phyloP scores from a whole-genome alignment of 1,139 yeast species.

The Taiozyma sp. region DNA sequence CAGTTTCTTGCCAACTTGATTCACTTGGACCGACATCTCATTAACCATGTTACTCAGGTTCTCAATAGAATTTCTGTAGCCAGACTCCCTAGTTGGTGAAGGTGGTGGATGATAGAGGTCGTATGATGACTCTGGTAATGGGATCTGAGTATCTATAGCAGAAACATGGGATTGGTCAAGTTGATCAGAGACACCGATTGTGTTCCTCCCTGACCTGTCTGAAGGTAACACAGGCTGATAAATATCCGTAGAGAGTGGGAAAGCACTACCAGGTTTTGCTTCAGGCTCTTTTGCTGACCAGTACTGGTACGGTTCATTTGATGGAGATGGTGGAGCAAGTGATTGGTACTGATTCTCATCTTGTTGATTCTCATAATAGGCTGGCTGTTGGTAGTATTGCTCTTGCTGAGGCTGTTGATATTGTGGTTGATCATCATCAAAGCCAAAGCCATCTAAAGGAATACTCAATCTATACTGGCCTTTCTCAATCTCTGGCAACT shows the following conservation, averaged over 20 bases:
- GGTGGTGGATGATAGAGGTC: constrained; percentile 2
- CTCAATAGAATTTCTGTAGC: constrained; percentile 13
- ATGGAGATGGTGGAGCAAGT: background rate
- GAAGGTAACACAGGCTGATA: background rate
- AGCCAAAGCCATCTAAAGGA: constrained; percentile 21
- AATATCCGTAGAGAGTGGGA: background rate
- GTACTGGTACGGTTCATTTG: background rate
- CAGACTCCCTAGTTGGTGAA: background rate
- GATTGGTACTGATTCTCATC: background rate
- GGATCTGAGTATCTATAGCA: background rate
- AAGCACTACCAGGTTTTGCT: background rate
- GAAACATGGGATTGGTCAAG: background rate
- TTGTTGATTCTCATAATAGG: background rate
- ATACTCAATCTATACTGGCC: constrained; percentile 24
- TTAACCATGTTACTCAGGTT: constrained; percentile 28
- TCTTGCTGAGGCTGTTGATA: background rate
- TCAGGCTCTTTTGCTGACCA: background rate
- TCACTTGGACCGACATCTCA: constrained; percentile 26
- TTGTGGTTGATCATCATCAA: constrained; percentile 8
- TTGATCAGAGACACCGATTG: background rate
- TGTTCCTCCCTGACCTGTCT: background rate
- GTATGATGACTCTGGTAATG: background rate
- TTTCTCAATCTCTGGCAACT: constrained; percentile 23
- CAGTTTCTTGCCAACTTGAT: constrained; percentile 19
- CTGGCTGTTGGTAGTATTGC: background rate